Percentiles rank a stretch among this genome's conserved stretches.
Conservation (phyloP, 345 rosid species). For the Alliaria petiolata region DNA sequence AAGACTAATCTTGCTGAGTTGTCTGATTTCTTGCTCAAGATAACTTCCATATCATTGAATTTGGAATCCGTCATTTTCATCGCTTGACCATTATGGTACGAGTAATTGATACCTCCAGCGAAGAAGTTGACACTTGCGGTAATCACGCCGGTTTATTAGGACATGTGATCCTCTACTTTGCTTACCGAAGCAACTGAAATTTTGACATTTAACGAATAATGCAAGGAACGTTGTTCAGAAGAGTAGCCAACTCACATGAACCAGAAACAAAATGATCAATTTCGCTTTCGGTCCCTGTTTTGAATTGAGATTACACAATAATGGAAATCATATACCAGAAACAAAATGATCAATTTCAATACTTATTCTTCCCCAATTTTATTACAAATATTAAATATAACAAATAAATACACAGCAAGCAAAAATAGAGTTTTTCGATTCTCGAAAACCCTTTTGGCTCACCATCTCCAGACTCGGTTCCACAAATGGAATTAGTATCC, state of each 20-base stretch:
- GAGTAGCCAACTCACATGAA: neutral
- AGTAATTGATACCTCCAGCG: neutral
- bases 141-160: slow-evolving; percentile 18
- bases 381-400: slow-evolving; percentile 17
- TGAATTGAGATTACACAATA: neutral
- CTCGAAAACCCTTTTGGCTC: slow-evolving; percentile 16
- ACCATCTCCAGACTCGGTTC: slow-evolving; percentile 17
- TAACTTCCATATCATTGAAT: neutral
- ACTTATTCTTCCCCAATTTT: neutral
- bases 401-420: slow-evolving; percentile 21
- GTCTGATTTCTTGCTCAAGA: neutral
- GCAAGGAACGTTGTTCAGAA: neutral
- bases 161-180: neutral
- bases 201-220: slow-evolving; percentile 21
- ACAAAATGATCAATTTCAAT: neutral
- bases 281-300: neutral
- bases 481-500: slow-evolving; percentile 19
- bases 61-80: neutral
- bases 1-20: neutral
- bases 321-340: neutral
- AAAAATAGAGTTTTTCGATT: slow-evolving; percentile 22
- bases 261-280: no score
- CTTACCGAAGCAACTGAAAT: neutral
- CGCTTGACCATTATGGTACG: neutral
- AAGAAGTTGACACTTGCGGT: neutral